These are phyloP conservation scores for Russula griseocarnosa DNA, from an alignment of 768 basidiomycete genomes.

Conservation along the genomic window DNA sequence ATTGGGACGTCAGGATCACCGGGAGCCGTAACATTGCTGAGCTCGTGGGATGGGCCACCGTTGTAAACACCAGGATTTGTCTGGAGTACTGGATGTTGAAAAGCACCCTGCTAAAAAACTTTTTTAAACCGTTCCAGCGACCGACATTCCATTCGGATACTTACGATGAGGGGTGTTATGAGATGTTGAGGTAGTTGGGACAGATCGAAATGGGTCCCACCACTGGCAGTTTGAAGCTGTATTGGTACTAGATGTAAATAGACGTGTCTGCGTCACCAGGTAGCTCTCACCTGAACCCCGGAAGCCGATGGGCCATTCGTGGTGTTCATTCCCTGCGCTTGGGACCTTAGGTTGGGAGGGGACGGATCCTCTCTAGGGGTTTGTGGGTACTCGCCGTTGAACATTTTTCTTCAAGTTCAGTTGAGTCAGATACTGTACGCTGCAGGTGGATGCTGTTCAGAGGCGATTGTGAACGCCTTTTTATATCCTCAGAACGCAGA, in stretches of 20 bases:
- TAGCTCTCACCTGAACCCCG: background rate
- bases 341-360: background rate
- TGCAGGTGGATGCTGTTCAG: background rate
- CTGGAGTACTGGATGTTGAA: background rate
- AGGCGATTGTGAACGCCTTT: background rate
- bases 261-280: background rate
- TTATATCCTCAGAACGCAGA: background rate
- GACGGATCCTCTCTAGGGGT: background rate
- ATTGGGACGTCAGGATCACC: background rate
- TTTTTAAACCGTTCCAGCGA: background rate
- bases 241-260: background rate
- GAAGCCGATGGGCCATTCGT: background rate
- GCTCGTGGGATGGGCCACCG: background rate
- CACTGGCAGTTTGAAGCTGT: background rate
- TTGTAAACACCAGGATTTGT: background rate
- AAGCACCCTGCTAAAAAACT: background rate
- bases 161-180: background rate
- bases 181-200: too few relatives aligned
- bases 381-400: background rate
- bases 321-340: background rate
- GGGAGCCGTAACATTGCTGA: background rate
- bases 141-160: background rate
- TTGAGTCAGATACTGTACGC: too few relatives aligned
- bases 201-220: background rate
- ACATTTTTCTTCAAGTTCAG: background rate